A percentile compares a stretch with the other conserved stretches of the same genome.
phyloP scores from a whole-genome alignment of 2,329 filamentous ascomycete genomes.

The Beauveria asiatica region DNA sequence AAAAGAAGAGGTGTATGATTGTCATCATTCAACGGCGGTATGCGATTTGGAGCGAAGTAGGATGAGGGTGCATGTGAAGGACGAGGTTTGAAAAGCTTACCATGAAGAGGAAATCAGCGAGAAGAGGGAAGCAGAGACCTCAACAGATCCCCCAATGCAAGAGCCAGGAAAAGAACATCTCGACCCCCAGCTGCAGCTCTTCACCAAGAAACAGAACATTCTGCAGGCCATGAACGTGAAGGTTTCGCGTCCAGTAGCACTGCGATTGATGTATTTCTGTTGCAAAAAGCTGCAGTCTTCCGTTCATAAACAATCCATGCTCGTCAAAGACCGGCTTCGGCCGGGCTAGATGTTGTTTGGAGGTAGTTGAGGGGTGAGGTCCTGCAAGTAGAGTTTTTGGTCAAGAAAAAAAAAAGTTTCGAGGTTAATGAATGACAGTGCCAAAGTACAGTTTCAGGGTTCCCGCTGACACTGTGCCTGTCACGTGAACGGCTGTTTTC shows the following conservation, averaged over 20 bases:
- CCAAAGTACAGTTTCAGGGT: neutral
- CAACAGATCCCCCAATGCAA: neutral
- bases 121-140: neutral
- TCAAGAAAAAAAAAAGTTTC: constrained; percentile 10
- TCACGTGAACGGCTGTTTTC: constrained; percentile 8
- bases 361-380: constrained; percentile 1
- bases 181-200: neutral
- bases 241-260: neutral
- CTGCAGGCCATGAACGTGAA: neutral
- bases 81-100: neutral
- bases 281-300: neutral
- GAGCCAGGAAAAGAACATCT: neutral
- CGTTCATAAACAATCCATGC: neutral
- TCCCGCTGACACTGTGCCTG: neutral
- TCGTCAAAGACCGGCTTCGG: neutral
- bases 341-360: neutral
- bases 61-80: neutral
- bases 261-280: neutral
- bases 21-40: constrained; percentile 55
- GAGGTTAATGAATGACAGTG: constrained; percentile 13
- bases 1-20: constrained; percentile 71
- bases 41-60: neutral
- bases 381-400: neutral
- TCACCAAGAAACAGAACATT: neutral
- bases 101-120: neutral